Evolutionary conservation across 352 stramenopile genomes (phyloP), one percentile per base, ranked within the genome.

Genomic region (Globisporangium parvum): DNA sequence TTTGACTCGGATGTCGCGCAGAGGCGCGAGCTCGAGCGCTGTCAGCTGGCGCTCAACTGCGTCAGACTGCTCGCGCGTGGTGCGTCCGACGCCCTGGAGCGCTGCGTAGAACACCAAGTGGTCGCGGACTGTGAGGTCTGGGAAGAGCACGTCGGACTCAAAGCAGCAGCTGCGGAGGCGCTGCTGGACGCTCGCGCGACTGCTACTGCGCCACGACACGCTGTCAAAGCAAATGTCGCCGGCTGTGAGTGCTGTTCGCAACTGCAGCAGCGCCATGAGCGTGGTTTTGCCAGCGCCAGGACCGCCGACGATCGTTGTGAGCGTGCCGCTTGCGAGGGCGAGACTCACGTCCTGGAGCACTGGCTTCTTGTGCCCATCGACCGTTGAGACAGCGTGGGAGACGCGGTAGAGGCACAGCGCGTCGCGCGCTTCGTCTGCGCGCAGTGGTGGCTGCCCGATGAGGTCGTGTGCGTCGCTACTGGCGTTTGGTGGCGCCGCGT

Each of bases 141-240:
- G 50, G 51, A 80, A 93, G 10, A 93, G 55, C 11, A 91, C 72
- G 56, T 95, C 78, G 44, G 84, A 55, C 66, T 91, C 72, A n/a
- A 80, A 79, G 67, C 80, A 92, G 5, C 83, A 59, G 3, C 75
- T 39, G 0, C 70, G 72, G n/a, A 88, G 51, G 31, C 31, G 31
- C 17, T 60, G 35, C 20, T 57, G 39, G 47, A 85, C 74, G 52
- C 97, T 53, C 17, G 8, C 31, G 31, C 31, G 31, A 37, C 31
- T 37, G 31, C 31, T 37, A 10, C 64, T n/a, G 20, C 28, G 53
- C 18, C 89, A 80, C 17, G 67, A 81, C 21, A 78, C 51, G 23
- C 75, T 74, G 21, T 74, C 54, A 23, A 94, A 73, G 26, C 46
- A 59, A 18, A 73, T 68, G n/a, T 77, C 66, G n/a, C 80, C 82